These are phyloP conservation scores for Cladosporium sp. DNA, from an alignment of 2,329 filamentous ascomycete genomes.

Conservation along the genomic window DNA sequence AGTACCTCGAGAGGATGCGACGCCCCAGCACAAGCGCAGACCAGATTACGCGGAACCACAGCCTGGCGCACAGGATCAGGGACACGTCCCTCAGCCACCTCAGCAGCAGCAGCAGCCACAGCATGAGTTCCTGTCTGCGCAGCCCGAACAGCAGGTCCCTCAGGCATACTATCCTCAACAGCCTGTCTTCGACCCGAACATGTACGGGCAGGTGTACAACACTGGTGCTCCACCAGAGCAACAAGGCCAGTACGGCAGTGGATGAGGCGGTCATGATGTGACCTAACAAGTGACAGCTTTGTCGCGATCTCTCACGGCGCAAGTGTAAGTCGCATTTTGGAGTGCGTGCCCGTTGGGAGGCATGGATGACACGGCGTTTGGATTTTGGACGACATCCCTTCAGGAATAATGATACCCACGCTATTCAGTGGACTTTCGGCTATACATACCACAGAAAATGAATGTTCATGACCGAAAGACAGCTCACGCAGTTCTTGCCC, in stretches of 20 bases:
- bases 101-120: slow-evolving; percentile 60
- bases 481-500: background rate
- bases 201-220: slow-evolving; percentile 59
- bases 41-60: slow-evolving; percentile 48
- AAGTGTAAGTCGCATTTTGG: background rate
- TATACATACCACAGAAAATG: slow-evolving; percentile 10
- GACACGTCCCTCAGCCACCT: slow-evolving; percentile 39
- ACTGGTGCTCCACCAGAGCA: slow-evolving; percentile 10
- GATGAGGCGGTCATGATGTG: background rate
- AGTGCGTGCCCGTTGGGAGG: background rate
- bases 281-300: background rate
- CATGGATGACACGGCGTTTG: slow-evolving; percentile 12
- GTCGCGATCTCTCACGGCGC: background rate
- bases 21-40: slow-evolving; percentile 75
- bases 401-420: slow-evolving; percentile 14
- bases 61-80: slow-evolving; percentile 36
- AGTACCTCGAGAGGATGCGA: slow-evolving; percentile 90
- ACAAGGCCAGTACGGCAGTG: slow-evolving; percentile 19
- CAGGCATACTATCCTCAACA: slow-evolving; percentile 67
- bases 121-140: slow-evolving; percentile 61
- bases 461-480: slow-evolving; percentile 7
- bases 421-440: slow-evolving; percentile 11
- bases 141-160: slow-evolving; percentile 70
- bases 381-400: slow-evolving; percentile 2
- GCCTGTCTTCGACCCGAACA: slow-evolving; percentile 78